Conservation (phyloP, 2,329 filamentous ascomycete species). For the Neopestalotiopsis sp. region DNA sequence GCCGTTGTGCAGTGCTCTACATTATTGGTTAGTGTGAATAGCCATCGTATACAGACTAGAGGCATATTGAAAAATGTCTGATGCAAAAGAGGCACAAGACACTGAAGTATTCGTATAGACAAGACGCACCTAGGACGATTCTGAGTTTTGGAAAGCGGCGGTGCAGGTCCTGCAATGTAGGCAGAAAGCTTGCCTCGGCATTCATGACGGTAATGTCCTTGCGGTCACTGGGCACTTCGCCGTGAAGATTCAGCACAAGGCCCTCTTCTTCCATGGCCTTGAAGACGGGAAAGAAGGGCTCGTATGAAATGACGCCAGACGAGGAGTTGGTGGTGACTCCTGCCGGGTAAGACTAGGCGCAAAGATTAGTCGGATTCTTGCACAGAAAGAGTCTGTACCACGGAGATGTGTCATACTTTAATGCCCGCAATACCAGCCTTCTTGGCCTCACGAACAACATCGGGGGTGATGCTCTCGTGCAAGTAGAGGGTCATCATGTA, state of each 20-base stretch:
- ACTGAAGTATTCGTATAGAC: not conserved
- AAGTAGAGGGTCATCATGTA: constrained; percentile 61
- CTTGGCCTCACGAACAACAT: constrained; percentile 64
- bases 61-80: not conserved
- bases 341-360: constrained; percentile 22
- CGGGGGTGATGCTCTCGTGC: constrained; percentile 54
- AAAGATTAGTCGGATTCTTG: not conserved
- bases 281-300: constrained; percentile 65
- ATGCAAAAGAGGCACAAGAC: not conserved
- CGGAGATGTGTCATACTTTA: constrained; percentile 51
- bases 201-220: constrained; percentile 54
- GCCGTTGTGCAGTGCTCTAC: constrained; percentile 71
- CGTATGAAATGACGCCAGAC: constrained; percentile 58
- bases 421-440: constrained; percentile 60
- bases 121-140: constrained; percentile 10
- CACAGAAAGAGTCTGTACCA: not conserved
- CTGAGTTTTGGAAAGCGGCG: constrained; percentile 43
- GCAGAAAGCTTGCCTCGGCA: constrained; percentile 70
- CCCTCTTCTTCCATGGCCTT: constrained; percentile 69
- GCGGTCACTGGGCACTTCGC: constrained; percentile 56
- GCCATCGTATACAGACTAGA: too few relatives aligned
- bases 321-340: constrained; percentile 41
- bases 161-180: constrained; percentile 65
- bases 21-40: not conserved
- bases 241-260: constrained; percentile 71